These are phyloP conservation scores for Cryptosporidium felis DNA, from an alignment of 169 alveolate species.

Conservation along the genomic window DNA sequence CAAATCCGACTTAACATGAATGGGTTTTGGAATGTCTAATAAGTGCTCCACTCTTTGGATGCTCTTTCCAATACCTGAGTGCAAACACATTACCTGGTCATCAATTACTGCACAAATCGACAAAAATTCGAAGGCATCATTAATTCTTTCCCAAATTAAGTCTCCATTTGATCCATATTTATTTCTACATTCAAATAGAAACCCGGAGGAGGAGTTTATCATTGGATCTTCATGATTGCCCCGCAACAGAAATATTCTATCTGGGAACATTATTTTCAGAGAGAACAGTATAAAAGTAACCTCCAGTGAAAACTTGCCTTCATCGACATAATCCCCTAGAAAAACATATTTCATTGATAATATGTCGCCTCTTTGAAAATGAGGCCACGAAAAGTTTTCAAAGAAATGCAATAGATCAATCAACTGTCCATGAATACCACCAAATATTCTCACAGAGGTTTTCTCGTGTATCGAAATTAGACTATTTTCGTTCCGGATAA, in stretches of 20 bases:
- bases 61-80: constrained; percentile 78
- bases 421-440: constrained; percentile 80
- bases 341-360: constrained; percentile 87
- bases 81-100: constrained; percentile 76
- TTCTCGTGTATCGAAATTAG: background rate
- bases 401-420: constrained; percentile 76
- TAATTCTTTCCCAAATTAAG: constrained; percentile 74
- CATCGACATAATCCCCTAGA: constrained; percentile 86
- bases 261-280: constrained; percentile 75
- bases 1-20: constrained; percentile 74
- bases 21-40: constrained; percentile 75
- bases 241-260: constrained; percentile 81
- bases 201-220: constrained; percentile 66
- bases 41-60: constrained; percentile 74
- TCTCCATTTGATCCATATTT: constrained; percentile 60
- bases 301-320: constrained; percentile 82
- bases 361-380: constrained; percentile 82
- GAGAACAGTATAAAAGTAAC: constrained; percentile 75
- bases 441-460: constrained; percentile 72
- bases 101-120: constrained; percentile 76
- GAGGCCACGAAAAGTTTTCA: constrained; percentile 75
- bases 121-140: constrained; percentile 79
- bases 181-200: constrained; percentile 42
- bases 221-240: constrained; percentile 85
- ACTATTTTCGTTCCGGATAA: constrained; percentile 36